Base-by-base conservation (phyloP, 345 rosid genomes). In the Citrus mangshanensis region DNA sequence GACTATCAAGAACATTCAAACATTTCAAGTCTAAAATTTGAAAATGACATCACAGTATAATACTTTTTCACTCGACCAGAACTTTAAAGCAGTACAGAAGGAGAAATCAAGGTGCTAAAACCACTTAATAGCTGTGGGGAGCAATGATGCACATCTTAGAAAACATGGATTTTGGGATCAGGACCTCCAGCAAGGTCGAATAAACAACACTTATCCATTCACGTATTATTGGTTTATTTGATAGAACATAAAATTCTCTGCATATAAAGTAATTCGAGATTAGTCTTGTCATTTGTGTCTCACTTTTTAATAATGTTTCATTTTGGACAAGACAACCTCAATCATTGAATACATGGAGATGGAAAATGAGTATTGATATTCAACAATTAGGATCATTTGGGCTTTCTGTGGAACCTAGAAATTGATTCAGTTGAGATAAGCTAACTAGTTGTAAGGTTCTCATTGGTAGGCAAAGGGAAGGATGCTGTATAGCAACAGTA, bases 371-470 rank as follows among this genome's bases (percentile, higher is more conserved):
- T 14, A 30, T 34, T 21, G 30, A 46, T 49, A 54, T 63, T 58
- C 24, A 62, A 40, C 14, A 24, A 14, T 27, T 34, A 18, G 60
- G 21, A 24, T 9, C 9, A 37, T 55, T 46, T 22, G 51, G 73
- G 73, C 73, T 13, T 37, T 62, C 25, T 74, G 42, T 0, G 42
- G 18, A 56, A 32, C 49, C 10, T 28, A 49, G 54, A 12, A 22
- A 64, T 42, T n/a, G 3, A 63, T 38, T 65, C 34, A 22, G 34
- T 46, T 65, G 40, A 49, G 35, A 37, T 22, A 42, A 63, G 70
- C 46, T 46, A 60, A n/a, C 30, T n/a, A 67, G 78, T 65, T 63
- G 64, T 22, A 54, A 32, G 78, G 54, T 64, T 58, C 32, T 35
- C 25, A 58, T 13, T 14, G 9, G 14, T 58, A 35, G 22, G 54